Base-by-base conservation (phyloP, 2,329 filamentous ascomycete species). In the Tolypocladium guangdongense region DNA sequence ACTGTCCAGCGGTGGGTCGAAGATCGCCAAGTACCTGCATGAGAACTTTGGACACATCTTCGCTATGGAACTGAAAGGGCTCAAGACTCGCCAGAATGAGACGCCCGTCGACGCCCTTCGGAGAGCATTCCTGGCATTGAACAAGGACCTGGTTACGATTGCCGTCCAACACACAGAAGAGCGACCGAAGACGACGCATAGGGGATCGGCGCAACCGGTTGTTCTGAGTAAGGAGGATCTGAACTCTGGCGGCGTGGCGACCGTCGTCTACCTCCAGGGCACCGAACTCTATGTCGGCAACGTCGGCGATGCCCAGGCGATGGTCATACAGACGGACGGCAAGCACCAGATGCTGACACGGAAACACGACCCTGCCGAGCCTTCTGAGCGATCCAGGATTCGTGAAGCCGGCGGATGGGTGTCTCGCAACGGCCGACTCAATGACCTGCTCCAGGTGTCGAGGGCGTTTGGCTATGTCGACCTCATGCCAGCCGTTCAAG, bases 351-450 rank as follows among this genome's bases (percentile, higher is more conserved):
- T 92, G 59, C 77, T 99, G 59, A 97, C 93, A 3, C 80, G 83
- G 55, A 96, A 95, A 68, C 93, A 99, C 66, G 91, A 97, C 63
- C 93, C 93, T 7, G 91, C 92, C 0, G 90, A 96, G 65, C 79
- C 87, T 1, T 76, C 74, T 24, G 93, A 99, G 70, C 81, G 93
- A 49, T 83, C 90, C 53, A 86, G 93, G 20, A 96, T 99, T 61
- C 86, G 93, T 39, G 90, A 96, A 65, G 92, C 92, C 16, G 93
- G 93, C 46, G 93, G 93, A 4, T 99, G 90, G 77, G 93, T 99
- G 11, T 96, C 92, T 20, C 84, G 93, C 49, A 92, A 95, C 67
- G 93, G 93, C 37, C 91, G 90, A 65, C 77, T 99, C 49, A 97
- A 99, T 63, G 93, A 99, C 65, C 73, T 86, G 27, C 83, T 99